phyloP scores from a whole-genome alignment of 306 rosid genomes.

The Lathyrus aphaca region DNA sequence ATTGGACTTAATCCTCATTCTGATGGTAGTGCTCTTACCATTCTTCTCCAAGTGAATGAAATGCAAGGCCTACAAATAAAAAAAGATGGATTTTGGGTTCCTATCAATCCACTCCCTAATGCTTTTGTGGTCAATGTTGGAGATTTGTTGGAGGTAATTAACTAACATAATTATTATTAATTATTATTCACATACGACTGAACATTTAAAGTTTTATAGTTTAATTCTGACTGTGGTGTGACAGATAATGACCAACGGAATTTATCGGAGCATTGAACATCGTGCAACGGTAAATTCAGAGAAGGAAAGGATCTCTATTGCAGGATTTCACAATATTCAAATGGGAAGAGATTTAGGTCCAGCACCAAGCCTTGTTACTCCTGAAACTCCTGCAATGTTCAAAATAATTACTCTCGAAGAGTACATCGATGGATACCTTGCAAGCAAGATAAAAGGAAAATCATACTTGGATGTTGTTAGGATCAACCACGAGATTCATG shows the following conservation, averaged over 20 bases:
- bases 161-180: too few relatives aligned
- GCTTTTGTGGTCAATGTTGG: slow-evolving; percentile 43
- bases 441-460: slow-evolving; percentile 37
- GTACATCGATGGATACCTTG: slow-evolving; percentile 31
- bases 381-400: slow-evolving; percentile 36
- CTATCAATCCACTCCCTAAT: slow-evolving; percentile 38
- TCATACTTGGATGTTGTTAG: slow-evolving; percentile 27
- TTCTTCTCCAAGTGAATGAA: slow-evolving; percentile 46
- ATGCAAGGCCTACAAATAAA: slow-evolving; percentile 45
- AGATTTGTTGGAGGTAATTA: slow-evolving; percentile 39
- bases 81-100: slow-evolving; percentile 40
- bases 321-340: slow-evolving; percentile 32
- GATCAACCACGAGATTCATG: not conserved
- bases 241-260: slow-evolving; percentile 31
- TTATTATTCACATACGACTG: too few relatives aligned
- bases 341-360: slow-evolving; percentile 21
- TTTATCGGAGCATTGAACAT: slow-evolving; percentile 41
- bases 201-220: too few relatives aligned
- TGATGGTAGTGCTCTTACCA: slow-evolving; percentile 36
- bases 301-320: slow-evolving; percentile 44
- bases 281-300: slow-evolving; percentile 29
- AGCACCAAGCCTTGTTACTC: slow-evolving; percentile 19
- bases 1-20: slow-evolving; percentile 44
- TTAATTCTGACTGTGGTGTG: too few relatives aligned
- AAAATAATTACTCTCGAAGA: slow-evolving; percentile 30